A percentile compares a stretch with the other conserved stretches of the same genome.
Conservation (phyloP, 2,329 filamentous ascomycete species). For the Sclerotinia borealis region DNA sequence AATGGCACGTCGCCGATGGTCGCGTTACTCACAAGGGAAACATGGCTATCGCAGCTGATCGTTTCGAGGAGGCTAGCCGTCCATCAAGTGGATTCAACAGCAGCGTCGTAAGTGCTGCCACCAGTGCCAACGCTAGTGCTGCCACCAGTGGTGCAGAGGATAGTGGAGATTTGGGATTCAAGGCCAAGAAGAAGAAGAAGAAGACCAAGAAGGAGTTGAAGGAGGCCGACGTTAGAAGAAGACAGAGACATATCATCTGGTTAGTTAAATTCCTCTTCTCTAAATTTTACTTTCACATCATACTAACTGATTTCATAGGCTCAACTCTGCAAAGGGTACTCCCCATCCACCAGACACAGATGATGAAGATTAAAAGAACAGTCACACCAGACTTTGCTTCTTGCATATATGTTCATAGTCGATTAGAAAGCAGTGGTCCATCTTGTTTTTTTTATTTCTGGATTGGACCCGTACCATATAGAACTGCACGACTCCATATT, state of each 20-base stretch:
- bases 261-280: slow-evolving; percentile 36
- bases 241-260: slow-evolving; percentile 81
- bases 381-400: background rate
- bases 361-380: slow-evolving; percentile 24
- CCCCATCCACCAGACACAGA: slow-evolving; percentile 31
- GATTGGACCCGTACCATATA: slow-evolving; percentile 2
- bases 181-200: slow-evolving; percentile 93
- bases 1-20: slow-evolving; percentile 90
- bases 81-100: slow-evolving; percentile 57
- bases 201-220: slow-evolving; percentile 94
- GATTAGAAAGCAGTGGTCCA: background rate
- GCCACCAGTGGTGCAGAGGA: slow-evolving; percentile 83
- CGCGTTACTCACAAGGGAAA: slow-evolving; percentile 79
- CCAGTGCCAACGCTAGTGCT: slow-evolving; percentile 53
- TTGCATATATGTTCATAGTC: slow-evolving; percentile 12
- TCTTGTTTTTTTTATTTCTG: background rate
- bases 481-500: background rate
- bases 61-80: slow-evolving; percentile 73
- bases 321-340: slow-evolving; percentile 33
- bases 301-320: slow-evolving; percentile 21
- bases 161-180: slow-evolving; percentile 79
- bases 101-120: slow-evolving; percentile 48
- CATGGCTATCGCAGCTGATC: slow-evolving; percentile 65
- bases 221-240: slow-evolving; percentile 80
- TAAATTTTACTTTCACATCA: slow-evolving; percentile 45